Base-by-base conservation (phyloP, 179 eudicot genomes). In the Sideroxylon spinosum region DNA sequence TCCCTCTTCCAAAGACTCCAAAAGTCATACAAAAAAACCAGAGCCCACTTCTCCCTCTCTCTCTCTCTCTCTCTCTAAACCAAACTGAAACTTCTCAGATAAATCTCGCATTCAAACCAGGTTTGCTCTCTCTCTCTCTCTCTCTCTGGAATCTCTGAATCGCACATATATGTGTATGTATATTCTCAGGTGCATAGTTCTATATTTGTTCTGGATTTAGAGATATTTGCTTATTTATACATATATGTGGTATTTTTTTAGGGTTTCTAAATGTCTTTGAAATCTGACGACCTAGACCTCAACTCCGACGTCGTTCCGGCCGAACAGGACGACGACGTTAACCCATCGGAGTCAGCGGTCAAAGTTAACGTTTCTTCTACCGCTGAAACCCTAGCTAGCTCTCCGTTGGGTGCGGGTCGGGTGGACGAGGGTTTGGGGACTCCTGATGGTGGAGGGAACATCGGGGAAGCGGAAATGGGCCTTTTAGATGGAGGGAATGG, bases 191-290 rank as follows among this genome's bases (percentile, higher is more conserved):
- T 26, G 52, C 17, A 17, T 68, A 9, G 70, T 9, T 16, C 60
- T 44, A 0, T 37, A 17, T 48, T 19, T 17, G 9, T 26, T 46
- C 14, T 44, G 53, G 6, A 19, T 46, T 11, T 48, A 25, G 57
- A 49, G 25, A 71, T 71, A 26, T 14, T 4, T 53, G 20, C 14
- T 14, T 52, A 13, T n/a, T n/a, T n/a, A n/a, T n/a, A n/a, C n/a
- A n/a, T 55, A 22, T 77, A 1, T 11, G 46, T 70, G 75, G 28
- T 78, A 4, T 78, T 68, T 80, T 80, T 22, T 56, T 82, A 82
- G 82, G 82, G 85, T 68, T 78, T 59, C 60, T 22, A 48, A 64
- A 74, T 68, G 79, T 64, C 74, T 32, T 52, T 8, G 53, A 68
- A 23, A 57, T 37, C 25, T 4, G 82, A 55, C 67, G 65, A 68